Evolutionary conservation across 768 basidiomycete genomes (phyloP).

Genomic region (Mycena belliarum): DNA sequence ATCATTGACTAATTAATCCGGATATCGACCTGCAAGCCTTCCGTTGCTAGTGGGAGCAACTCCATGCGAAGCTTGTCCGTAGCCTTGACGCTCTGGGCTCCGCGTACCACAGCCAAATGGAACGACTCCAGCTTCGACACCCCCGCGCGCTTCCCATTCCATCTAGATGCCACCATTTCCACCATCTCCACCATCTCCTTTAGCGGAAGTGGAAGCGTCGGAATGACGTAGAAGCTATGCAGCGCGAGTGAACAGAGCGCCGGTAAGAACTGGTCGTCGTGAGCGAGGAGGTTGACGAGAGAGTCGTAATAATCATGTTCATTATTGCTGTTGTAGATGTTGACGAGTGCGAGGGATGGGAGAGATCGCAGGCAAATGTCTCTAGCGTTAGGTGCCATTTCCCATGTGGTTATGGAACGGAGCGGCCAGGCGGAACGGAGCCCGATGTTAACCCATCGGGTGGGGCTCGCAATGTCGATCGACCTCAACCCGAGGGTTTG

Average conservation of each 20-base stretch:
- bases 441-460: background rate
- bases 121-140: background rate
- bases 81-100: background rate
- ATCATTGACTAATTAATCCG: too few species aligned
- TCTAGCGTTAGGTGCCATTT: background rate
- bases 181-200: too few species aligned
- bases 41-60: background rate
- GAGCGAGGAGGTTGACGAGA: background rate
- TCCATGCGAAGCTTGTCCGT: background rate
- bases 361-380: background rate
- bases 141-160: background rate
- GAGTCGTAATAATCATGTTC: background rate
- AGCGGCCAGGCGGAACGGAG: background rate
- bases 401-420: background rate
- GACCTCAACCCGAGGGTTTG: background rate
- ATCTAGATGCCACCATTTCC: background rate
- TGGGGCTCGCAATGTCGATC: background rate
- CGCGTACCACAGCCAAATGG: background rate
- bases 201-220: background rate
- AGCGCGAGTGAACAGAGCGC: background rate
- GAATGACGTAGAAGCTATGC: background rate
- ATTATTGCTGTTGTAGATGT: background rate
- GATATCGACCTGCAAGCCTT: background rate
- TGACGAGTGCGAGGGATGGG: background rate
- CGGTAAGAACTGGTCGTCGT: background rate